These are phyloP conservation scores for Silene latifolia DNA, from an alignment of 148 eudicot species.

Conservation along the genomic window DNA sequence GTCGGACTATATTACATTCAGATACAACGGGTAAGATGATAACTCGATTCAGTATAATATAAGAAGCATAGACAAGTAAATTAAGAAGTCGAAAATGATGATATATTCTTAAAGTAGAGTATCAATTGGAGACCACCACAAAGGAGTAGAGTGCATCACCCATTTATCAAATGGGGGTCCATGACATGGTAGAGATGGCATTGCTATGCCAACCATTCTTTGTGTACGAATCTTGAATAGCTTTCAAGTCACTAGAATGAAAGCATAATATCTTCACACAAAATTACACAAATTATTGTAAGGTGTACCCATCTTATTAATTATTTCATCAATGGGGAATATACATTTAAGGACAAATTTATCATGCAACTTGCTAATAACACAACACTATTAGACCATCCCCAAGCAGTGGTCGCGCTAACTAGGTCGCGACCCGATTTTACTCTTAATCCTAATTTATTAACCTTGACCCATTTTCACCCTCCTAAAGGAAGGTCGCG, in stretches of 20 bases:
- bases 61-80: too few relatives aligned
- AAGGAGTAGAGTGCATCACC: background rate
- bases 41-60: background rate
- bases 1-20: too few relatives aligned
- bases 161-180: background rate
- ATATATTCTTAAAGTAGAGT: background rate
- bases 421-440: too few relatives aligned
- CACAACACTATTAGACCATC: too few relatives aligned
- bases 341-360: too few relatives aligned
- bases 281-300: background rate
- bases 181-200: background rate
- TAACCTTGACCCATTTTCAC: too few relatives aligned
- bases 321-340: too few relatives aligned
- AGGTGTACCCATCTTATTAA: background rate
- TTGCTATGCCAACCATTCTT: conserved; percentile 24
- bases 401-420: too few relatives aligned
- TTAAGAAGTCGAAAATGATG: background rate
- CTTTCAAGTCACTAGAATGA: conserved; percentile 8
- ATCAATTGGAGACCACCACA: conserved; percentile 11
- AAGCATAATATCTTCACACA: conserved; percentile 17
- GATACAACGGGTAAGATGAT: too few relatives aligned
- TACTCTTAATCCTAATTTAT: too few relatives aligned
- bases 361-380: too few relatives aligned
- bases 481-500: too few relatives aligned
- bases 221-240: conserved; percentile 18